Evolutionary conservation across 2,329 filamentous ascomycete species (phyloP), one percentile per base, ranked within the genome.

Genomic region (Rhinocladiella similis): DNA sequence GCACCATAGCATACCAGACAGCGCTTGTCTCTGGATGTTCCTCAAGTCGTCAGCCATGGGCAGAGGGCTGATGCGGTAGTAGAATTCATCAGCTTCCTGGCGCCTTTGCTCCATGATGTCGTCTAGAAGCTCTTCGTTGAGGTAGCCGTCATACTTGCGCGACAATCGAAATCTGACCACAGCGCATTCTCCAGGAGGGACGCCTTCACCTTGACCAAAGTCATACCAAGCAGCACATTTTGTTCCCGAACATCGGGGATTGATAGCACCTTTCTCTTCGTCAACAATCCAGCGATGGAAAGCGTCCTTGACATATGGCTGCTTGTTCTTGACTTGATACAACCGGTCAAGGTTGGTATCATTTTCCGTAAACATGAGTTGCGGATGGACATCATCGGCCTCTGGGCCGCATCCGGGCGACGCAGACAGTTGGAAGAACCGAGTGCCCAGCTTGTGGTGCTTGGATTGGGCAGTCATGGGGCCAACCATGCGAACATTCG

Each of bases 1-100:
- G 61, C 89, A 95, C 93, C 93, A 97, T 82, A 97, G 88, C 93
- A 97, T 97, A 52, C 94, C 93, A 0, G 92, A 87, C 64, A 97
- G 89, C 3, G 93, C 94, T 72, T 97, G 92, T 65, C 93, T 85
- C 75, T 97, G 94, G 65, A 97, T 94, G 72, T 95, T 97, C 65
- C 92, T 87, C 57, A 97, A 80, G 69, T 97, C 93, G 47, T 97
- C 92, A 0, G 90, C 83, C 88, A 97, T 96, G 2, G 92, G 93
- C 38, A 97, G 80, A 2, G 93, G 93, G 73, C 91, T 97, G 72
- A 97, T 88, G 57, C 90, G 85, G 76, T 88, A 94, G 78, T 95
- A 97, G 72, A 97, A 97, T 60, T 97, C 92, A 70, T 97, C 93
- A 5, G 93, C 93, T 68, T 97, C 93, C n/a, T 89, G 83, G 59